phyloP scores from a whole-genome alignment of 495 filamentous ascomycete genomes.

The Tetracladium setigerum region DNA sequence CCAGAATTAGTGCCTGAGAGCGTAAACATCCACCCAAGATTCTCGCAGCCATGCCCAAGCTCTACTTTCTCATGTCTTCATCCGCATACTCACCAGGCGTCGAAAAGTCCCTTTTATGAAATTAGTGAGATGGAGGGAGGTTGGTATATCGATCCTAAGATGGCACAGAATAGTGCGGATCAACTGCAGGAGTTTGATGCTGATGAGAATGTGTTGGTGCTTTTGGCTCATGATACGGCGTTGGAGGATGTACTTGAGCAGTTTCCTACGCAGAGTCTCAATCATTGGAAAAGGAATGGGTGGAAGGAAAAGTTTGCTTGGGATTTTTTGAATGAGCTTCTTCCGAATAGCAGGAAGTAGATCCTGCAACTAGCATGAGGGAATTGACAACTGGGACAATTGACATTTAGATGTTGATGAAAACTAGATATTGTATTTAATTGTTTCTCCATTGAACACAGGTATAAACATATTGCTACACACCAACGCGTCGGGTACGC shows the following conservation, averaged over 20 bases:
- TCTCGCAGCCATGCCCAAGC: constrained; percentile 31
- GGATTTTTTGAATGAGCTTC: constrained; percentile 3
- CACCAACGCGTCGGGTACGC: too few relatives aligned
- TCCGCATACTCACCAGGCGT: constrained; percentile 5
- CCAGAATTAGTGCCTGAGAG: constrained; percentile 33
- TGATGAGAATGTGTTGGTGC: constrained; percentile 40
- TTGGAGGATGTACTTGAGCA: constrained; percentile 37
- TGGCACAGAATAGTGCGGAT: constrained; percentile 29
- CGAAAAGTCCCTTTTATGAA: constrained; percentile 29
- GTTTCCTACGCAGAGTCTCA: background rate
- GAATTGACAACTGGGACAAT: too few relatives aligned
- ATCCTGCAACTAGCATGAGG: too few relatives aligned
- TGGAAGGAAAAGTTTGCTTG: background rate
- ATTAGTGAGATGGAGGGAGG: constrained; percentile 12
- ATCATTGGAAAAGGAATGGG: background rate
- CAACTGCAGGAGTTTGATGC: constrained; percentile 43
- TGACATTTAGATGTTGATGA: too few relatives aligned
- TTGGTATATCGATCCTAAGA: constrained; percentile 20
- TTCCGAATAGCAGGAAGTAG: too few relatives aligned
- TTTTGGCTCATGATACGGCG: constrained; percentile 45
- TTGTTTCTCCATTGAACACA: too few relatives aligned
- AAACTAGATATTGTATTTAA: too few relatives aligned
- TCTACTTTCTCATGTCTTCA: constrained; percentile 30
- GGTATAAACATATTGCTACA: too few relatives aligned
- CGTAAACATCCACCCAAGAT: constrained; percentile 15